phyloP scores from a whole-genome alignment of 164 flowering plant species.

The Buxus sempervirens region DNA sequence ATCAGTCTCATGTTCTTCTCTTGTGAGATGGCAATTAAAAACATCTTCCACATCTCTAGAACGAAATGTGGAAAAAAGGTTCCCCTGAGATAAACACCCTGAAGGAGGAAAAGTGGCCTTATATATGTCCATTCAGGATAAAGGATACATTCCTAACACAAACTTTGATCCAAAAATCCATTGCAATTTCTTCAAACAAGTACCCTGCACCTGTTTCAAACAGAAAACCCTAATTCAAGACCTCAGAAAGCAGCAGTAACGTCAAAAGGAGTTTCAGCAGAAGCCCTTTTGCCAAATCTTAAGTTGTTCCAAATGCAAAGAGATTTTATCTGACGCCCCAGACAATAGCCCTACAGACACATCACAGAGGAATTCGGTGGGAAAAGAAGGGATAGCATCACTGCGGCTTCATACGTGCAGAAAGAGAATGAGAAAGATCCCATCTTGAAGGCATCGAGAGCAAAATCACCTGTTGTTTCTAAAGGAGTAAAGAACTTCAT shows the following conservation, averaged over 20 bases:
- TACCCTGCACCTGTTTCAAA: conserved; percentile 34
- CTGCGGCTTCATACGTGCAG: conserved; percentile 23
- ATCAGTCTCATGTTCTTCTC: no score
- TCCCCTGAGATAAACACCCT: no score
- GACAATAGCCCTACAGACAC: conserved; percentile 71
- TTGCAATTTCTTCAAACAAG: conserved; percentile 37
- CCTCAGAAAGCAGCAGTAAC: conserved; percentile 31
- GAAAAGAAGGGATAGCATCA: conserved; percentile 27
- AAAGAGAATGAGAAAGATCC: conserved; percentile 60
- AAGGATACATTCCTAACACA: no score
- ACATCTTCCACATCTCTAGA: no score
- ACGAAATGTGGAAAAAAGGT: no score
- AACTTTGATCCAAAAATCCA: conserved; percentile 7
- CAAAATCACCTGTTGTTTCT: conserved; percentile 32
- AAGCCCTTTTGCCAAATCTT: conserved; percentile 42
- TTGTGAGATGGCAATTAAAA: no score
- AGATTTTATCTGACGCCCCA: conserved; percentile 46
- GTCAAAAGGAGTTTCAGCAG: conserved; percentile 51
- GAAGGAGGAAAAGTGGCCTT: no score
- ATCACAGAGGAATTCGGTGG: conserved; percentile 30
- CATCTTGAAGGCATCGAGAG: conserved; percentile 20
- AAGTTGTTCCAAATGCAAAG: conserved; percentile 32
- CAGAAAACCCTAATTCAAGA: conserved; percentile 38
- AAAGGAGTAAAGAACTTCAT: conserved; percentile 66
- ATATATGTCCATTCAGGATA: no score